Base-by-base conservation (phyloP, 2,329 filamentous ascomycete genomes). In the Aspergillus sp. region DNA sequence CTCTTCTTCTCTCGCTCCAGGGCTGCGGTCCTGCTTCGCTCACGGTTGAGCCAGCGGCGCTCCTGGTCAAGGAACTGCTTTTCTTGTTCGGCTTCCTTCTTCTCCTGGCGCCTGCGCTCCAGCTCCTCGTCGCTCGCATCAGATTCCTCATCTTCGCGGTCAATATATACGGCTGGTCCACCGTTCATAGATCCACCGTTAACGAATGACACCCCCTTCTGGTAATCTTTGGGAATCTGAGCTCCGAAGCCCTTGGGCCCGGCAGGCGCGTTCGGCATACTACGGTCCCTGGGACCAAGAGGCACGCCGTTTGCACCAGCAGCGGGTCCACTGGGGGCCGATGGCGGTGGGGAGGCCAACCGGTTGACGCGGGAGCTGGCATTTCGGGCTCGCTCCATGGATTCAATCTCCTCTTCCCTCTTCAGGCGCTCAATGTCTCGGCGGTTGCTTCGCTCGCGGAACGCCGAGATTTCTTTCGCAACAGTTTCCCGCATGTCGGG, bases 401-500 rank as follows among this genome's bases (percentile, higher is more conserved):
- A 90, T 73, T 98, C 95, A 67, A 96, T 87, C 73, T 98, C 94
- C 73, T 99, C 95, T 75, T 99, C 95, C 49, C 89, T 84, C 70
- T 88, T 88, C 39, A 96, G 79, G 3, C 95, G 90, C 75, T 99
- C 95, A 71, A 96, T 80, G 71, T 99, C 95, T 45, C 94, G 85
- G 62, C 90, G 87, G 60, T 88, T 96, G 67, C 94, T 97, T 20
- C 94, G 85, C 66, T 99, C 95, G 65, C 95, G 85, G 80, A 99
- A 99, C 0, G 93, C 91, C 0, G 92, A 88, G 69, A 99, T 99
- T 74, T 99, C 96, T 58, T 89, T 89, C 0, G 95, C 91, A 16
- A 99, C 95, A 0, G 92, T 93, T 73, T 96, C 95, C 24, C 95
- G 88, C 92, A 96, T 96, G 73, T 98, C 95, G 0, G 91, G 89